These are phyloP conservation scores for Hypoxylon lenormandii DNA, from an alignment of 495 filamentous ascomycete genomes.

Conservation along the genomic window DNA sequence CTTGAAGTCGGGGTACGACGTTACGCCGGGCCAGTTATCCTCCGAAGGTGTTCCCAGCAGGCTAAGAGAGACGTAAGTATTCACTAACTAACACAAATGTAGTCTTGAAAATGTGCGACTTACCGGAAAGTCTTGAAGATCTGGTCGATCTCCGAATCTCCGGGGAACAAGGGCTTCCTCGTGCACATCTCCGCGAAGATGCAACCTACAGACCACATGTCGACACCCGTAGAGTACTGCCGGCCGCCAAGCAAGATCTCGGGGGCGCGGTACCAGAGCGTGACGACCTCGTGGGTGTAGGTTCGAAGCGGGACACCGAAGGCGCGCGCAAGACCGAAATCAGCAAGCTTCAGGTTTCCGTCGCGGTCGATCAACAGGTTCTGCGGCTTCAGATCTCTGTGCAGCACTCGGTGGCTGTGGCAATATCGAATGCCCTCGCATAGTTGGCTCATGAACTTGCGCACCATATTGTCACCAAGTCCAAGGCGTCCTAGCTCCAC, in stretches of 20 bases:
- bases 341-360: constrained; percentile 95
- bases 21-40: constrained; percentile 91
- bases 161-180: constrained; percentile 94
- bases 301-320: constrained; percentile 96
- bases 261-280: constrained; percentile 97
- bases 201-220: constrained; percentile 99
- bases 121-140: constrained; percentile 99
- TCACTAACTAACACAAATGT: constrained; percentile 1
- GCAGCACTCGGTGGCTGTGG: constrained; percentile 92
- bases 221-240: constrained; percentile 97
- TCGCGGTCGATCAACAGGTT: constrained; percentile 95
- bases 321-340: constrained; percentile 95
- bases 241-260: constrained; percentile 97
- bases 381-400: constrained; percentile 97
- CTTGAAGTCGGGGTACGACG: constrained; percentile 98
- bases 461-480: constrained; percentile 89
- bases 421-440: constrained; percentile 93
- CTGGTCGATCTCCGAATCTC: constrained; percentile 98
- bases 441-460: constrained; percentile 97
- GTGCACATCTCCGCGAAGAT: constrained; percentile 99
- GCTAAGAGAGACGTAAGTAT: constrained; percentile 58
- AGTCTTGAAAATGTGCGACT: constrained; percentile 40
- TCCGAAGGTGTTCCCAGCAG: constrained; percentile 92
- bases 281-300: constrained; percentile 99
- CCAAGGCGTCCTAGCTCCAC: constrained; percentile 76